These are phyloP conservation scores for Termitomyces heimii DNA, from an alignment of 768 basidiomycete species.

Conservation along the genomic window DNA sequence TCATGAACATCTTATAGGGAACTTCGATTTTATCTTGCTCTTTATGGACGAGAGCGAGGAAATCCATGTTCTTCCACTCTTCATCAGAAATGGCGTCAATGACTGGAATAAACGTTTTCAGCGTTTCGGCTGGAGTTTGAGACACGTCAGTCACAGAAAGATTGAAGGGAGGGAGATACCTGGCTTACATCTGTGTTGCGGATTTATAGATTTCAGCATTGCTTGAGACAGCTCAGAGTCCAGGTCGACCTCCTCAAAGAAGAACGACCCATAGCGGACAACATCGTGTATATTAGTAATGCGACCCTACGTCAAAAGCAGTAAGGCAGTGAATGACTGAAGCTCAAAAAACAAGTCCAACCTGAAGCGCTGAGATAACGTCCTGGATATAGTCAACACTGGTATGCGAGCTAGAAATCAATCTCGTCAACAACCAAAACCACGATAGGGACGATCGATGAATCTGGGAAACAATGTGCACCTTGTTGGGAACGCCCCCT, in stretches of 20 bases:
- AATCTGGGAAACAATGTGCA: slow-evolving; percentile 18
- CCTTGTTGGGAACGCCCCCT: slow-evolving; percentile 56
- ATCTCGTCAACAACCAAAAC: not conserved
- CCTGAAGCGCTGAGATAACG: slow-evolving; percentile 60
- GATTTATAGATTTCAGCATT: slow-evolving; percentile 41
- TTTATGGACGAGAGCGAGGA: slow-evolving; percentile 36
- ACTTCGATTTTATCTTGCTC: slow-evolving; percentile 31
- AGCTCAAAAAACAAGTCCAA: slow-evolving; percentile 15
- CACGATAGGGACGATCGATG: not conserved
- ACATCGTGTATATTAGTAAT: slow-evolving; percentile 69
- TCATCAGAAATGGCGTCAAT: slow-evolving; percentile 23
- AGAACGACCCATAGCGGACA: slow-evolving; percentile 60
- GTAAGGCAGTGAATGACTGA: not conserved
- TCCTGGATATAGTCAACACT: slow-evolving; percentile 53
- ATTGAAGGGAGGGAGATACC: not conserved
- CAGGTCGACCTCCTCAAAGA: slow-evolving; percentile 71
- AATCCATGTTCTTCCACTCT: slow-evolving; percentile 31
- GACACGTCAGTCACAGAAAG: not conserved
- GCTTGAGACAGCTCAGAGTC: slow-evolving; percentile 43
- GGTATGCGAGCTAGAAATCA: slow-evolving; percentile 35
- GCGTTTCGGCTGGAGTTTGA: slow-evolving; percentile 21
- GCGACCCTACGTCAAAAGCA: slow-evolving; percentile 44
- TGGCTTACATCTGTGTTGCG: slow-evolving; percentile 37
- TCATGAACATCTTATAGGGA: slow-evolving; percentile 57
- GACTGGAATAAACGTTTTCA: slow-evolving; percentile 23